Conservation (phyloP, 2,329 filamentous ascomycete species). For the Colletotrichum abscissum region DNA sequence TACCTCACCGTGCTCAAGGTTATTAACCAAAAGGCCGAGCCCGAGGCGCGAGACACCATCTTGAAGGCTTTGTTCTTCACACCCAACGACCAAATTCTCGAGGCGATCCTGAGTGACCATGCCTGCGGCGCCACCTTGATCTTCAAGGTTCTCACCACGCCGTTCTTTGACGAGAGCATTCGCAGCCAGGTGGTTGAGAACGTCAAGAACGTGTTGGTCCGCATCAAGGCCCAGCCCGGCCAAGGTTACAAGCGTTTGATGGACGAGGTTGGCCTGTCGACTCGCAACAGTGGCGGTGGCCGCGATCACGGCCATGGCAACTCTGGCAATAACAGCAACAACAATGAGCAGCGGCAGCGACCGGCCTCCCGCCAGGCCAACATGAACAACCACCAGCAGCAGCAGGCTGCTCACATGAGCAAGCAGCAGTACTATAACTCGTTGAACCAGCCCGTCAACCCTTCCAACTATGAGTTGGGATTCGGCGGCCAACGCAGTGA, state of each 20-base stretch:
- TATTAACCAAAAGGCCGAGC: conserved; percentile 96
- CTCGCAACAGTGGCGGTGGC: conserved; percentile 60
- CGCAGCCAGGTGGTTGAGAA: conserved; percentile 90
- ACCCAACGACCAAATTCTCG: conserved; percentile 84
- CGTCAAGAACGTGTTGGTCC: conserved; percentile 87
- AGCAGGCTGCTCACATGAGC: conserved; percentile 54
- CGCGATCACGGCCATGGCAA: conserved; percentile 53
- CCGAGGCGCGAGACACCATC: conserved; percentile 90
- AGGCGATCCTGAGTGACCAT: conserved; percentile 91
- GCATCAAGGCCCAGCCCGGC: conserved; percentile 91
- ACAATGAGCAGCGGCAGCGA: conserved; percentile 63
- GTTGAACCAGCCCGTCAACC: conserved; percentile 53
- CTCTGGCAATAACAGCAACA: conserved; percentile 42
- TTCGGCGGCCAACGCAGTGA: conserved; percentile 66
- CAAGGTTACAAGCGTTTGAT: conserved; percentile 99
- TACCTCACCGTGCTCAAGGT: conserved; percentile 98
- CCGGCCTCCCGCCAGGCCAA: conserved; percentile 67
- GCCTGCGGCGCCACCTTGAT: conserved; percentile 94
- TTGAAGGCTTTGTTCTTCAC: conserved; percentile 94
- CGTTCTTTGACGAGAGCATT: conserved; percentile 95
- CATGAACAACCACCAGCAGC: conserved; percentile 54
- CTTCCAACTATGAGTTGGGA: conserved; percentile 60
- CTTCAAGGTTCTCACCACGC: conserved; percentile 97
- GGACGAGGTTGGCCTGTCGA: conserved; percentile 96
- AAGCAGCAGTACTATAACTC: conserved; percentile 60